Evolutionary conservation across 805 yeast species (phyloP), one percentile per base, ranked within the genome.

Genomic region (Yarrowia sp.): DNA sequence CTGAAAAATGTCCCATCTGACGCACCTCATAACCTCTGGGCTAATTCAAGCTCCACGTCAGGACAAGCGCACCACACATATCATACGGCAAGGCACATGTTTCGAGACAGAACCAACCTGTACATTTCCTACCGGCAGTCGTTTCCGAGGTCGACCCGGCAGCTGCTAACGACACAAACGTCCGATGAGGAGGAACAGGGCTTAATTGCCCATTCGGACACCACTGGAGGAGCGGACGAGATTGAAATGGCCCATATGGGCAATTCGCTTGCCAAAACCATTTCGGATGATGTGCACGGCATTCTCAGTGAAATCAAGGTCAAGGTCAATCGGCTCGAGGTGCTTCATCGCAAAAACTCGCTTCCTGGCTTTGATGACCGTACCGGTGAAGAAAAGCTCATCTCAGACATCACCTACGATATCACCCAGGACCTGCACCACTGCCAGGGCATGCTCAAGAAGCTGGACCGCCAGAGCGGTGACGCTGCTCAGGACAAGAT

Each of bases 101-200:
- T 89, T 72, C 82, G 98, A 74, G 98, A 95, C 77, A 81, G 98
- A 74, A 95, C 99, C n/a, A 93, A 92, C 73, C 81, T 93, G 68
- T 93, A 82, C 75, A 79, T 92, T 22, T 91, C 98, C 51, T 93
- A 89, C 73, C 84, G 99, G 68, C 85, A 95, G 66, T 92, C 98
- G 10, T 88, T 87, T 65, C 96, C 96, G 0, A 92, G 92, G 69
- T 84, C 82, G 67, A 77, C 78, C 22, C 68, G 66, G 15, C 68
- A 15, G 65, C 63, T 48, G 11, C 60, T 51, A 43, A 67, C 66
- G 64, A 67, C 70, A 65, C 72, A 77, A 22, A 80, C 81, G 66
- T 79, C 79, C 39, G 70, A 71, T 17, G 86, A 83, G 42, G 88
- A 85, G 68, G 89, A 85, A 71, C 85, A 81, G 71, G 87, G 87